Evolutionary conservation across 371 early-diverging fungal species (phyloP), one percentile per base, ranked within the genome.

Genomic region (Cokeromyces recurvatus): DNA sequence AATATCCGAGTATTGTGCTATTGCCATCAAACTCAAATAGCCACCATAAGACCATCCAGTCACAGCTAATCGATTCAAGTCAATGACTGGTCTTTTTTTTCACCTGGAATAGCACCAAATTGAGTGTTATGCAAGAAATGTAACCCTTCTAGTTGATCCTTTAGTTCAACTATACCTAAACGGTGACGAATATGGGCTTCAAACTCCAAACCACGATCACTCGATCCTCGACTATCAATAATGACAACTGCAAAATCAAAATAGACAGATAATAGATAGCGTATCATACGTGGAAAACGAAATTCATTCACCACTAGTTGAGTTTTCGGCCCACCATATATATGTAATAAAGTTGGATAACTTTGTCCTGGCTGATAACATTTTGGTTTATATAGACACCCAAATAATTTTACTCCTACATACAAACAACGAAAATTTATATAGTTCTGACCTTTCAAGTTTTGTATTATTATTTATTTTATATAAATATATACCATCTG

Each of bases 11-110:
- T 81, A 70, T 22, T 80, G 79, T 3, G 79, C 86, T 4, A 89
- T 27, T 0, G 77, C 86, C 77, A 89, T 82, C 15, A 89, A 49
- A 17, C 85, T 74, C 10, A 91, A 63, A 56, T 87, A 89, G 1
- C 91, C 91, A 23, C 89, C 85, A 63, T 83, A 85, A 10, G 82
- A 81, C 85, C 86, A 87, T 0, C 85, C 85, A 35, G 78, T 74
- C 23, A 89, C 77, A 3, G 85, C 86, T 2, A 89, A 47, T 7
- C 84, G 72, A 7, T 68, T 54, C 32, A 77, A 43, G 60, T 89
- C 85, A 35, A 89, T 59, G 8, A 71, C 67, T 43, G 61, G 62
- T 17, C 34, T 57, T 10, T 46, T 12, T 12, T 38, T 15, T 37
- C 22, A 0, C 59, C 51, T 4, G 55, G 48, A 9, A 74, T 56